These are phyloP conservation scores for Trebouxia sp. DNA, from an alignment of 139 green algal genomes.

Conservation along the genomic window DNA sequence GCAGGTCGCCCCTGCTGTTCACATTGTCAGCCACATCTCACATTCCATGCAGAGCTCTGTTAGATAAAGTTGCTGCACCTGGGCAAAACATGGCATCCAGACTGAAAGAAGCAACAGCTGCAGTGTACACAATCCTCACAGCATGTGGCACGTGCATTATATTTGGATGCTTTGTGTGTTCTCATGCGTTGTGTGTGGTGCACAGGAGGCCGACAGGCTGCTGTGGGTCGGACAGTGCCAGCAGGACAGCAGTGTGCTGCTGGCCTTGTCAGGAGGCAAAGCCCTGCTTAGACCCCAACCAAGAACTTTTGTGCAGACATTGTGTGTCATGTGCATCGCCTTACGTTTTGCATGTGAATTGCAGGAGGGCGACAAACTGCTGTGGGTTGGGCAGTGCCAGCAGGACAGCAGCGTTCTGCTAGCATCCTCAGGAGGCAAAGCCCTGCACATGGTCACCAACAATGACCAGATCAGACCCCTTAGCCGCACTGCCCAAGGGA, in stretches of 20 bases:
- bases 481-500: constrained; percentile 12
- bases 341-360: too few relatives aligned
- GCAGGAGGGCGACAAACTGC: constrained; percentile 49
- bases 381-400: constrained; percentile 50
- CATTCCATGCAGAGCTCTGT: too few relatives aligned
- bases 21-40: too few relatives aligned
- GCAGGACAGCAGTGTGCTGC: constrained; percentile 48
- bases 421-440: constrained; percentile 47
- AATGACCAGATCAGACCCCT: constrained; percentile 4
- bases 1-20: too few relatives aligned
- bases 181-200: background rate
- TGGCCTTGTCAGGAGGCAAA: too few relatives aligned
- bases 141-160: background rate
- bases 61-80: too few relatives aligned
- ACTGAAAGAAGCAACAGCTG: too few relatives aligned
- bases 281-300: too few relatives aligned
- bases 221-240: constrained; percentile 51
- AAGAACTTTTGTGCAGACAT: too few relatives aligned
- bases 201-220: constrained; percentile 50
- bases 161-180: background rate
- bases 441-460: constrained; percentile 44
- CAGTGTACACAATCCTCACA: too few relatives aligned
- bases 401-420: constrained; percentile 55
- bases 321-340: too few relatives aligned
- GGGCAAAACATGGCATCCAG: too few relatives aligned